Percentiles rank a stretch among this genome's conserved stretches.
Conservation (phyloP, 1,284 basidiomycete species). For the Hypsizygus ulmarius region DNA sequence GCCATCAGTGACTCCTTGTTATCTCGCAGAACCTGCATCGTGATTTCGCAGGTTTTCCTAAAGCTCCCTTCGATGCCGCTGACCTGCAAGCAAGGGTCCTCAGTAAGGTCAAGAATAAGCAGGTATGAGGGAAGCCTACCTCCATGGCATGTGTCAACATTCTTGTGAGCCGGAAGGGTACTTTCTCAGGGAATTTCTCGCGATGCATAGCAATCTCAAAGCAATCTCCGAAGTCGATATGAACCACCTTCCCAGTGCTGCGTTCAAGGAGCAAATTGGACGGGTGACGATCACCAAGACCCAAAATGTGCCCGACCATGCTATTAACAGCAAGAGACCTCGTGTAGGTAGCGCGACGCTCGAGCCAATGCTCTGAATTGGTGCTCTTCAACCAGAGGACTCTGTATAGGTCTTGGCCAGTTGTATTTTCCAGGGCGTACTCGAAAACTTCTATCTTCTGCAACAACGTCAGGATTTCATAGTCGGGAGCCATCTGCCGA, state of each 20-base stretch:
- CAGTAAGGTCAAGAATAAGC: conserved; percentile 5
- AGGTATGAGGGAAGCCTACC: conserved; percentile 44
- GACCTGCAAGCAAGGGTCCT: conserved; percentile 52
- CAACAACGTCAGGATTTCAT: conserved; percentile 90
- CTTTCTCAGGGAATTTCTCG: conserved; percentile 99
- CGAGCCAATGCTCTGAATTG: conserved; percentile 98
- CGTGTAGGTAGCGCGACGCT: conserved; percentile 95
- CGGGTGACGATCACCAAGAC: conserved; percentile 97
- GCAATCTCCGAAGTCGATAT: conserved; percentile 97
- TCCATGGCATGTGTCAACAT: conserved; percentile 99
- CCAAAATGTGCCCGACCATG: conserved; percentile 97
- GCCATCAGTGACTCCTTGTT: conserved; percentile 99
- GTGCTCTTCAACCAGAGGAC: conserved; percentile 95
- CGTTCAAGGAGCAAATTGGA: conserved; percentile 94
- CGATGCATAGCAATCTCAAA: conserved; percentile 95
- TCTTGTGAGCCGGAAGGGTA: conserved; percentile 96
- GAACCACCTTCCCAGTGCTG: conserved; percentile 91
- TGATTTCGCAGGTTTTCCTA: conserved; percentile 94
- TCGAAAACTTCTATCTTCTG: conserved; percentile 99
- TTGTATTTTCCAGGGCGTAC: conserved; percentile 98
- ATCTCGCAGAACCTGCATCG: conserved; percentile 93
- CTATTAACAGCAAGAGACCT: conserved; percentile 94
- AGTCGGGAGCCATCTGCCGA: conserved; percentile 95
- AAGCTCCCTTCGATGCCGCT: conserved; percentile 98
- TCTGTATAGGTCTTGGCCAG: conserved; percentile 97